Evolutionary conservation across 441 rosid genomes (phyloP).

Genomic region (Populus hybrid): DNA sequence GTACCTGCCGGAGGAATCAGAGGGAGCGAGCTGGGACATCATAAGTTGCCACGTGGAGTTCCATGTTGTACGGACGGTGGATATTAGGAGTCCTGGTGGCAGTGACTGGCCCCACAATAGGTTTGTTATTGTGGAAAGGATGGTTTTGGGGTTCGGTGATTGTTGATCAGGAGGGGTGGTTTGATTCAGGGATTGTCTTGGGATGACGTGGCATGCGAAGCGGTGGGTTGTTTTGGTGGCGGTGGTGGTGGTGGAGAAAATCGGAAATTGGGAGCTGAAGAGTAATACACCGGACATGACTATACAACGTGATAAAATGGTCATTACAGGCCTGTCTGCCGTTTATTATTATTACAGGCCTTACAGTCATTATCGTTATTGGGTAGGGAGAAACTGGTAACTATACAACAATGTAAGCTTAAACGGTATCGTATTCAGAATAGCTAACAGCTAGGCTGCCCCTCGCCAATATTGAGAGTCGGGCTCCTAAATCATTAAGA

Average conservation of each 20-base stretch:
- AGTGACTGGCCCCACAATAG: conserved; percentile 88
- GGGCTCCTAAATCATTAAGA: too few relatives aligned
- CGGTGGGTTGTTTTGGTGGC: neutral
- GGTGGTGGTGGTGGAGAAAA: neutral
- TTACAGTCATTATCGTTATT: too few relatives aligned
- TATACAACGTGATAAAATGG: too few relatives aligned
- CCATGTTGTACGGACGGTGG: conserved; percentile 77
- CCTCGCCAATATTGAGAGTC: too few relatives aligned
- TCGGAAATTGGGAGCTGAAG: conserved; percentile 19
- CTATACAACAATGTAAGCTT: too few relatives aligned
- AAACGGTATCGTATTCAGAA: too few relatives aligned
- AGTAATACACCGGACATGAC: conserved; percentile 30
- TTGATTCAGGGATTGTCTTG: conserved; percentile 42
- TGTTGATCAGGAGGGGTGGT: conserved; percentile 6
- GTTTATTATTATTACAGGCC: neutral
- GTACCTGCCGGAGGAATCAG: conserved; percentile 75
- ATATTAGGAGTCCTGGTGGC: conserved; percentile 82
- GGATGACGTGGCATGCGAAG: conserved; percentile 18
- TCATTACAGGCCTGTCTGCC: neutral
- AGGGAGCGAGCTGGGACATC: conserved; percentile 95
- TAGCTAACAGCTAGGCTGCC: too few relatives aligned
- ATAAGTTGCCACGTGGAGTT: conserved; percentile 72
- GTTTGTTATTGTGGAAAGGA: conserved; percentile 46
- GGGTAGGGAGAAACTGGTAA: too few relatives aligned
- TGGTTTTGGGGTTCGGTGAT: conserved; percentile 12